Base-by-base conservation (phyloP, 176 grass and related monocot genomes). In the Echinochloa phyllopogon region DNA sequence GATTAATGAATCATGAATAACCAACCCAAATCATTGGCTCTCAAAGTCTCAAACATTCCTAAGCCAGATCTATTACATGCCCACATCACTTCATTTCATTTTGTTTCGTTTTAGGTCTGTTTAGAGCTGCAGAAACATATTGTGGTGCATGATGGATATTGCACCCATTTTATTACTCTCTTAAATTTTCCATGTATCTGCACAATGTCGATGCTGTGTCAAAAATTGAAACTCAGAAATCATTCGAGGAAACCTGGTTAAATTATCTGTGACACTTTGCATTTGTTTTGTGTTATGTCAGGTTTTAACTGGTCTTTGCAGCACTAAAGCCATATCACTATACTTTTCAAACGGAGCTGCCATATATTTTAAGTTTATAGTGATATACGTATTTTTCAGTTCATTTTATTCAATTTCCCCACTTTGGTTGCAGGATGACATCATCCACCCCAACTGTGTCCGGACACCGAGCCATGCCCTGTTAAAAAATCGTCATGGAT, bases 31-130 rank as follows among this genome's bases (percentile, higher is more conserved):
- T 21, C 58, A 73, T 65, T 51, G 23, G 64, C 14, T 64, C 14
- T 64, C 0, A 1, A 3, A 42, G 56, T 6, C 24, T 73, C 6
- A 47, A 50, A 71, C 36, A 77, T 14, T 20, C 8, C 36, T 71
- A 1, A 77, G 58, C 70, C 39, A 6, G 10, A 82, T 49, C 49
- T 62, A 58, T 76, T 42, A 15, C 76, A 67, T 24, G 75, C 44
- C 42, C 24, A 39, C 29, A 43, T 18, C 53, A 64, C 72, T 77
- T 69, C 39, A 71, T 74, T 79, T 64, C 7, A 51, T 17, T 76
- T 74, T 59, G 50, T 2, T 82, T 76, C 43, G n/a, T 87, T 10
- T 79, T 4, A 87, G 37, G 58, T 17, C 20, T 17, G 1, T 59
- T 6, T 65, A 65, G 44, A 80, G 55, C 63, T 63, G 17, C 21